These are phyloP conservation scores for Lomentospora prolificans DNA, from an alignment of 2,329 filamentous ascomycete genomes.

Conservation along the genomic window DNA sequence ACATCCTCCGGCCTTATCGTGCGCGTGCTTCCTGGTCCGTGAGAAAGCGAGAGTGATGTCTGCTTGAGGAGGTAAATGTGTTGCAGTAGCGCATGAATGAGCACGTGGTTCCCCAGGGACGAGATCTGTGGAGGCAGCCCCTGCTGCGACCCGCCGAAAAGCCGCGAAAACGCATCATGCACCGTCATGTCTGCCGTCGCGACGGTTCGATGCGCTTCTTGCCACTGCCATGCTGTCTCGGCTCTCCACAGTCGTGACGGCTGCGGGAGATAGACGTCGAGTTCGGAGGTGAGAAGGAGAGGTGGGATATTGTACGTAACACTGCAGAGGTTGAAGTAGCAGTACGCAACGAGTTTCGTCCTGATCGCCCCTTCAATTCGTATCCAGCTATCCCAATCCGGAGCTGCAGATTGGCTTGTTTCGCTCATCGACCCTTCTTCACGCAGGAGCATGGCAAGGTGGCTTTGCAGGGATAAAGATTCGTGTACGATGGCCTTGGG, in stretches of 20 bases:
- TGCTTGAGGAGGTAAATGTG: slow-evolving; percentile 63
- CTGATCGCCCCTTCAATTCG: slow-evolving; percentile 45
- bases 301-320: slow-evolving; percentile 53
- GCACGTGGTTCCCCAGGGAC: slow-evolving; percentile 57
- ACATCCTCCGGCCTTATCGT: slow-evolving; percentile 44
- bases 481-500: slow-evolving; percentile 51
- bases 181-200: slow-evolving; percentile 41
- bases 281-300: slow-evolving; percentile 46
- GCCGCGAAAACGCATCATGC: slow-evolving; percentile 45
- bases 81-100: slow-evolving; percentile 63
- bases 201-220: slow-evolving; percentile 42
- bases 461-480: slow-evolving; percentile 48
- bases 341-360: slow-evolving; percentile 51
- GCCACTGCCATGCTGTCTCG: slow-evolving; percentile 50
- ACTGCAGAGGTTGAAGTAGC: slow-evolving; percentile 54
- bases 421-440: slow-evolving; percentile 46
- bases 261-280: slow-evolving; percentile 45
- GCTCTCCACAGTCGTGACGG: slow-evolving; percentile 48
- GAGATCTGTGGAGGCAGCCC: slow-evolving; percentile 40
- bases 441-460: slow-evolving; percentile 46
- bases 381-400: slow-evolving; percentile 52
- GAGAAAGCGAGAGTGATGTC: slow-evolving; percentile 40
- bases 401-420: slow-evolving; percentile 31
- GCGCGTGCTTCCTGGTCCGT: slow-evolving; percentile 39
- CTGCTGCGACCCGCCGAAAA: slow-evolving; percentile 42